Base-by-base conservation (phyloP, 2,329 filamentous ascomycete genomes). In the Hypoxylon sp. region DNA sequence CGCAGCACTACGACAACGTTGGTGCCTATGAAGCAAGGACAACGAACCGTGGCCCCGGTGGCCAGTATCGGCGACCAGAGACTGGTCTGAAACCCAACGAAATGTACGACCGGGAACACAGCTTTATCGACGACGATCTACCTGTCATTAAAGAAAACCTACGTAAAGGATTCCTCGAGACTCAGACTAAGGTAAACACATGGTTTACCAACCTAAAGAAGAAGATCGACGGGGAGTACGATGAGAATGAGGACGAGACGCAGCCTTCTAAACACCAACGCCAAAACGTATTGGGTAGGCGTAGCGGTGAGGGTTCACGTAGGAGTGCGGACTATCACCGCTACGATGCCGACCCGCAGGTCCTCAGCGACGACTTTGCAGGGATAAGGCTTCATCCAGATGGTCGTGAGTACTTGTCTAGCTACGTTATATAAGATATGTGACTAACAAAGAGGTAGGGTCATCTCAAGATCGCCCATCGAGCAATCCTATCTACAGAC, bases 181-280 rank as follows among this genome's bases (percentile, higher is more conserved):
- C 96, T 1, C 96, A 98, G 82, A 90, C 88, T 60, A 97, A 93
- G 77, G 92, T 99, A 74, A 98, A 97, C 82, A 88, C 89, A 53
- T 98, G 95, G 94, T 93, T 99, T 74, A 92, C 88, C 55, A 94
- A 90, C 69, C 84, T 99, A 78, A 96, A 93, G 83, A 98, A 98
- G 87, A 93, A 91, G 80, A 88, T 99, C 34, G 94, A 98, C 75
- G 95, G 96, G 52, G 93, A 96, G 70, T 92, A 94, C 63, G 88
- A 91, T 59, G 91, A 94, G 23, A 88, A 89, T 6, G 87, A 90
- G 60, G 87, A 87, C 43, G 85, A 87, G 59, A 73, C 77, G 51
- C 79, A 81, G 36, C 76, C 75, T 28, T 79, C 80, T 36, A 76
- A 77, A 34, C 72, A 78, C 51, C 75, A 71, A 21, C 59, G 61